Evolutionary conservation across 805 yeast species (phyloP), one percentile per base, ranked within the genome.

Genomic region (Wickerhamomyces hampshirensis): DNA sequence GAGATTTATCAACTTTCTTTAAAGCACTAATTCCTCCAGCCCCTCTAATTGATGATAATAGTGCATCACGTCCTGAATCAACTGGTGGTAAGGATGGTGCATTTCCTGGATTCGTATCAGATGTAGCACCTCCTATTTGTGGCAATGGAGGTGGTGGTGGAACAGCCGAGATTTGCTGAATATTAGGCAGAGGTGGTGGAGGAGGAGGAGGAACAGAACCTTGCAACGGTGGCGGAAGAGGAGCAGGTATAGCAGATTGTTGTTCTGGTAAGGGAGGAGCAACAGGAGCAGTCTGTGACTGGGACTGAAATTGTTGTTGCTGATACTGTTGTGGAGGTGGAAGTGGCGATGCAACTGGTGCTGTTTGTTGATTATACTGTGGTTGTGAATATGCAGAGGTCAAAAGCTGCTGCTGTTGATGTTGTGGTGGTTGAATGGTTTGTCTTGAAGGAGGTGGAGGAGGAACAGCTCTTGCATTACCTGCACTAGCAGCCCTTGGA

Each of bases 1-100:
- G 88, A 0, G 86, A 60, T 59, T 88, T 91, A 58, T 91, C 97
- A 2, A 83, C 82, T 55, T 80, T 86, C 45, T 70, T 76, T 47
- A 91, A 70, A 5, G 75, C 52, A 0, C 82, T 80, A 5, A 89
- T 26, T n/a, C 78, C 28, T 11, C 80, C 82, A 0, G 96, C 80
- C 26, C 80, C 76, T 48, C 96, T 71, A 47, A 91, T 91, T 1
- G 97, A 86, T 0, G 94, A 84, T 41, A 91, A 65, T 28, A 91
- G 68, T 0, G 95, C 95, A 57, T 84, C 95, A 48, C 95, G 68
- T 0, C 80, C 80, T 2, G 66, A 62, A 46, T 71, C 88, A 5
- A 63, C 77, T 18, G 42, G 46, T 6, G 58, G 53, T 1, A 53
- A 45, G 23, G 58, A 47, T 5, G 57, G 53, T 3, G 56, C 49